Base-by-base conservation (phyloP, 2,329 filamentous ascomycete species). In the Neonectria sp. region DNA sequence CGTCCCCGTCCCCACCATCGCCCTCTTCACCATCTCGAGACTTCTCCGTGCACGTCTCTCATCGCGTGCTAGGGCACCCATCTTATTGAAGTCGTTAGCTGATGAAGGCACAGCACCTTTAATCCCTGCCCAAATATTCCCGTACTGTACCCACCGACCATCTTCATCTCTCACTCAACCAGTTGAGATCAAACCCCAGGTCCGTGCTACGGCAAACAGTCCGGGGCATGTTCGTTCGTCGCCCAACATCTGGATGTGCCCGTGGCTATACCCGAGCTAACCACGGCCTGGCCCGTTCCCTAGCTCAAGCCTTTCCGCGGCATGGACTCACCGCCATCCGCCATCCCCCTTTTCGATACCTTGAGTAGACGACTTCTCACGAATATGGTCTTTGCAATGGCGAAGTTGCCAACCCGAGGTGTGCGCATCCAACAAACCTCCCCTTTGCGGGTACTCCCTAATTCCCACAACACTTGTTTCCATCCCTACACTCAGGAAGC, bases 281-380 rank as follows among this genome's bases (percentile, higher is more conserved):
- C 48, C 48, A 62, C 68, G 66, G 68, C 60, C 64, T 68, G 62
- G 66, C 59, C 68, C 68, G 66, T 67, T 63, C 63, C 58, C 57
- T 66, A 68, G 62, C 52, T 56, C 27, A 33, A 60, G 59, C 52
- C 60, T 57, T 55, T 58, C 52, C 55, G 52, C 49, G 48, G 58
- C 65, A 40, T 27, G 13, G 13, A 33, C 61, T 70, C 68, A 68
- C 65, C 68, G 68, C 68, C 68, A 68, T 60, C 65, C 68, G 68
- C 68, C 68, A 68, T 60, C 55, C 55, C 49, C 27, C 60, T 24
- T 55, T 37, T 56, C 46, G 37, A 59, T 40, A 46, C 55, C 33
- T 56, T 55, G 25, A 46, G 40, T 55, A 27, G 13, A 27, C 24
- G 4, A 17, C 33, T 31, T 53, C n/a, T 43, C 40, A 2, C 5